These are phyloP conservation scores for Ambrosiella beaveri DNA, from an alignment of 2,329 filamentous ascomycete genomes.

Conservation along the genomic window DNA sequence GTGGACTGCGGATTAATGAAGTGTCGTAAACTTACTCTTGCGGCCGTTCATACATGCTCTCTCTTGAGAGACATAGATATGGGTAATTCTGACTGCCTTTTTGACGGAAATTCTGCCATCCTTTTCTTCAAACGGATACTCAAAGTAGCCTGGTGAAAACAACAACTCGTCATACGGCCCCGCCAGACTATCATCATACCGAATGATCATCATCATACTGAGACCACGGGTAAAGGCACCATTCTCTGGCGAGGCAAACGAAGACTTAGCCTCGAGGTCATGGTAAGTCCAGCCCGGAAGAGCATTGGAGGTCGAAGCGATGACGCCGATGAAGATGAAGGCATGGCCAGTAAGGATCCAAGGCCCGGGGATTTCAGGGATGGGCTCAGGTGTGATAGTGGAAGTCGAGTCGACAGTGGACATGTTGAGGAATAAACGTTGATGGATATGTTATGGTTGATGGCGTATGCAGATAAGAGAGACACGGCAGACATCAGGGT, in stretches of 20 bases:
- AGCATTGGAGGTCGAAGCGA: neutral
- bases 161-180: constrained; percentile 38
- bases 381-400: neutral
- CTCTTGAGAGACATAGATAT: constrained; percentile 37
- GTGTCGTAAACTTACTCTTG: constrained; percentile 23
- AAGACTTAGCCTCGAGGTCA: constrained; percentile 27
- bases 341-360: constrained; percentile 3
- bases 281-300: constrained; percentile 16
- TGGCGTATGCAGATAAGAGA: no score
- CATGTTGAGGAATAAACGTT: no score
- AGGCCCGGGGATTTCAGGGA: neutral
- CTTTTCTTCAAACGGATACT: constrained; percentile 23
- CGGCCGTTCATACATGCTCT: constrained; percentile 35
- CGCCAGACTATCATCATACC: constrained; percentile 32
- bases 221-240: constrained; percentile 28
- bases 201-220: constrained; percentile 32
- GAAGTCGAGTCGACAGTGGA: neutral
- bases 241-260: constrained; percentile 21
- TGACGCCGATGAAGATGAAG: constrained; percentile 2
- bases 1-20: neutral
- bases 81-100: constrained; percentile 27
- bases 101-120: constrained; percentile 19
- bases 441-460: no score
- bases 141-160: constrained; percentile 29
- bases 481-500: no score